Percentiles rank a stretch among this genome's conserved stretches.
Evolutionary conservation across 2,329 filamentous ascomycete genomes (phyloP).

Genomic region (Arachnomyces sp.): DNA sequence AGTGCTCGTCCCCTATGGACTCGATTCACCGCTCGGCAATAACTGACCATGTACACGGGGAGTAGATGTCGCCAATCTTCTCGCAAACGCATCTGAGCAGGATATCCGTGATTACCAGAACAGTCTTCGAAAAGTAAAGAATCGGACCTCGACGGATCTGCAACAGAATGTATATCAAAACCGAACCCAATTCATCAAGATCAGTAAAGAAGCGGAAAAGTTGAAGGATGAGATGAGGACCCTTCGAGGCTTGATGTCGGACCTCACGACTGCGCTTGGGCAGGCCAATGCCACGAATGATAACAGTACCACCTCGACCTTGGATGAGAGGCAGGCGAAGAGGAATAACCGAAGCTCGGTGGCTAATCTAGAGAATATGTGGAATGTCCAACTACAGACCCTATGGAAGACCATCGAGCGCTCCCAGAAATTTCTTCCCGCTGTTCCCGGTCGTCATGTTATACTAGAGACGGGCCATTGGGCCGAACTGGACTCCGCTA

Average conservation of each 20-base stretch:
- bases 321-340: constrained; percentile 43
- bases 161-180: constrained; percentile 97
- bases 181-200: constrained; percentile 96
- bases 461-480: constrained; percentile 86
- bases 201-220: constrained; percentile 97
- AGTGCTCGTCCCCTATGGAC: constrained; percentile 18
- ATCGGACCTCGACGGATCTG: constrained; percentile 69
- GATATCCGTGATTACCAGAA: constrained; percentile 77
- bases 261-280: constrained; percentile 65
- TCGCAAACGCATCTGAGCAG: constrained; percentile 78
- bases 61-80: constrained; percentile 48
- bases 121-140: constrained; percentile 66
- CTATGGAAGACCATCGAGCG: constrained; percentile 97
- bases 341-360: constrained; percentile 85
- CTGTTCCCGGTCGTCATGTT: constrained; percentile 82
- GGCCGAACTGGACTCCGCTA: constrained; percentile 95
- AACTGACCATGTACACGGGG: constrained; percentile 5
- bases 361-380: constrained; percentile 60
- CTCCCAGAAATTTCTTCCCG: constrained; percentile 92
- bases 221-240: constrained; percentile 93
- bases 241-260: constrained; percentile 81
- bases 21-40: background rate
- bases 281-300: constrained; percentile 40
- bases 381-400: constrained; percentile 62
- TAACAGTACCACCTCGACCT: constrained; percentile 45